Percentiles rank a stretch among this genome's conserved stretches.
phyloP scores from a whole-genome alignment of 495 filamentous ascomycete species.

The Ascobolus immersus region DNA sequence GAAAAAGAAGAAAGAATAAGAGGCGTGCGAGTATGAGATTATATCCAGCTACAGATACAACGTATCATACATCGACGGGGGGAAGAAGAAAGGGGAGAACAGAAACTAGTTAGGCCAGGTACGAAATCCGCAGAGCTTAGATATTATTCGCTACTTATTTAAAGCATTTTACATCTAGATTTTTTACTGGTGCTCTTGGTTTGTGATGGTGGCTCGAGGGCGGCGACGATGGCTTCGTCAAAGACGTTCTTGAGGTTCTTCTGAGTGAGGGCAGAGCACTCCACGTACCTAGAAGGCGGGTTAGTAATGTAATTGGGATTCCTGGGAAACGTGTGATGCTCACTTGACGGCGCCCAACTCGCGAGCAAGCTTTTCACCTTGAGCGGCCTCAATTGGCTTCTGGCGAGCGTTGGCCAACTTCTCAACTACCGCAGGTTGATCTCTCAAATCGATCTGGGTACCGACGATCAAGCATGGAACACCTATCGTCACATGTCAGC shows the following conservation, averaged over 20 bases:
- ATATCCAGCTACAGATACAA: too few relatives aligned
- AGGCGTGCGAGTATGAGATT: too few relatives aligned
- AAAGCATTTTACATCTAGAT: too few relatives aligned
- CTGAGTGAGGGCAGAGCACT: slow-evolving; percentile 92
- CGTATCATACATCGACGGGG: too few relatives aligned
- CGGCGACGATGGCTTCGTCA: slow-evolving; percentile 88
- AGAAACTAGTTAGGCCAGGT: not conserved
- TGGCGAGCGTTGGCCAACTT: slow-evolving; percentile 92
- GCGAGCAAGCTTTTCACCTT: slow-evolving; percentile 88
- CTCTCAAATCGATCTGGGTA: slow-evolving; percentile 87
- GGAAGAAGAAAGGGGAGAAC: too few relatives aligned
- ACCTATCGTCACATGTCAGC: too few relatives aligned
- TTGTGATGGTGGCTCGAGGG: slow-evolving; percentile 54
- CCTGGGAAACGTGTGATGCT: not conserved
- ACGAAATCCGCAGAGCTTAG: too few relatives aligned
- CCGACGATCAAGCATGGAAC: slow-evolving; percentile 96
- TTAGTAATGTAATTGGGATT: not conserved
- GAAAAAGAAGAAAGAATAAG: too few relatives aligned
- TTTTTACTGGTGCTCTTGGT: slow-evolving; percentile 13
- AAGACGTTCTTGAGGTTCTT: slow-evolving; percentile 98
- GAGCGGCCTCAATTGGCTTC: slow-evolving; percentile 67
- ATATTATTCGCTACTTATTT: too few relatives aligned
- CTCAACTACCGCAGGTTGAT: slow-evolving; percentile 65
- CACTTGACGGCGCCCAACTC: slow-evolving; percentile 78
- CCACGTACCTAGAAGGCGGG: slow-evolving; percentile 37